Evolutionary conservation across 225 moss, liverwort and hornwort genomes (phyloP), one percentile per base, ranked within the genome.

Genomic region (Ulota crispa): DNA sequence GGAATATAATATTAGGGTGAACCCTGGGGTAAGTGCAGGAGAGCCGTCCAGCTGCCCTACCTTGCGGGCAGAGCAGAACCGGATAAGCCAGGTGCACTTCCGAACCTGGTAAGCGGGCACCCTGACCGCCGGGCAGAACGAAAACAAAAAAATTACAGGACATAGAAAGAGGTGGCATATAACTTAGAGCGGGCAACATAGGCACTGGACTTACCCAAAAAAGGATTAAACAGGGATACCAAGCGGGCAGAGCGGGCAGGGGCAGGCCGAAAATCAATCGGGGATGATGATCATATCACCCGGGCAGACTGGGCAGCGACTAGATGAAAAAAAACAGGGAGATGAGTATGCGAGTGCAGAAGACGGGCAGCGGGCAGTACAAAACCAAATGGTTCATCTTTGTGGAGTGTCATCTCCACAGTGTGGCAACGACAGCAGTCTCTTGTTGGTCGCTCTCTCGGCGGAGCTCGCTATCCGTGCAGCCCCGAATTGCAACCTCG

Each of bases 1-100:
- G 67, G 60, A 30, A 31, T 4, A 74, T 36, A 31, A 31, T 79
- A 87, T 76, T 82, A 87, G 87, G 87, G 87, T 65, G 15, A 31
- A 68, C 50, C 16, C 18, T 18, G 23, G 19, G 45, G 62, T 21
- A 70, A 65, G 66, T 24, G 56, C 47, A 80, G 52, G 41, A 65
- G 53, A 75, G 76, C 85, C 82, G 43, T 65, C 84, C 85, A 84
- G 75, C 79, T 82, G 87, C 27, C 1, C 9, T 79, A 28, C 37
- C 3, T 23, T 28, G 0, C 3, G 82, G 82, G 82, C 82, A 82
- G 87, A 42, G 27, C 71, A 75, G 66, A 82, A 85, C 65, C 61
- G 85, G 87, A 88, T 88, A 82, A 88, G 87, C 75, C 71, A 64
- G 19, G 23, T 31, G 6, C 18, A 5, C 23, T 2, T 42, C 19